Evolutionary conservation across 441 rosid genomes (phyloP), one percentile per base, ranked within the genome.

Genomic region (Brassica hybrid): DNA sequence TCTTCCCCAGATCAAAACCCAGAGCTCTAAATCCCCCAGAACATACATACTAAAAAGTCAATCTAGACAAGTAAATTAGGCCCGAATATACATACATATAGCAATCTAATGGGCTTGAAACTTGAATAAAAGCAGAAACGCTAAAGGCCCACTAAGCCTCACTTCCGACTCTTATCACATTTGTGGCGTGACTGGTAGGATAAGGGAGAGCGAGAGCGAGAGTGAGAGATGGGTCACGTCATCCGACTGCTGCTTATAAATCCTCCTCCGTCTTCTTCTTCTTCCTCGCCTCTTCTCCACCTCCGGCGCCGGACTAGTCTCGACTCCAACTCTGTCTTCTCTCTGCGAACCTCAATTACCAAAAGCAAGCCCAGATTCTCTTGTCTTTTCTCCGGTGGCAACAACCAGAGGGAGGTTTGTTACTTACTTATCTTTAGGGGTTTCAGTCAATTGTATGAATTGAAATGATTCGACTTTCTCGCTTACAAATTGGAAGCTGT

Each of bases 381-480:
- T 17, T 93, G 93, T 82, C 89, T 85, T 48, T 92, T 92, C 86
- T 85, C 94, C 6, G 86, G 85, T 77, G 87, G 85, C 80, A 83
- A 80, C 71, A 84, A 81, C 72, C 77, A 87, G 79, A 84, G 79
- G 32, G 83, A 92, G 97, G 95, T 92, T 83, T 0, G 80, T 54
- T 27, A 2, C 6, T 30, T 38, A 38, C 43, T 38, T 36, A 32
- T 32, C 38, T 32, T 32, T 52, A 0, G 16, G 1, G 59, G 59
- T 54, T 54, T 54, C 59, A 17, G 59, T 54, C 23, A 54, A 54
- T 9, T 6, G 58, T 52, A 5, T 16, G 21, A 52, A 50, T 50
- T 2, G 19, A 50, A 2, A 14, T 50, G 18, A 5, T 48, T 48
- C 1, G 48, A 41, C 12, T 41, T 41, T 41, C 13, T 41, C 45